Conservation (phyloP, 371 early-diverging fungal genomes). For the Mucor irregularis region DNA sequence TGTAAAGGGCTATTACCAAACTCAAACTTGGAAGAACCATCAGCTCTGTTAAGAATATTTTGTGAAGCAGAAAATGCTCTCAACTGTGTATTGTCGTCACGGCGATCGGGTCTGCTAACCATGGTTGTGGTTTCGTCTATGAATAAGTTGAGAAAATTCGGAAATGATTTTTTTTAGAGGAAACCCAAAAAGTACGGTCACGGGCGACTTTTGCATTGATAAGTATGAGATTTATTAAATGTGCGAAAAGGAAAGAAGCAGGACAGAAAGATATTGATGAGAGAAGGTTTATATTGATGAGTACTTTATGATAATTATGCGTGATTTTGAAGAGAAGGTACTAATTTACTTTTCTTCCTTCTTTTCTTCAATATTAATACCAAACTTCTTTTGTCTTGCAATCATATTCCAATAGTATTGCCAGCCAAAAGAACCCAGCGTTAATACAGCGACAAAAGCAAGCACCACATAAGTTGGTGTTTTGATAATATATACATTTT, state of each 20-base stretch:
- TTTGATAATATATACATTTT: slow-evolving; percentile 37
- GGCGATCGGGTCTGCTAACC: slow-evolving; percentile 40
- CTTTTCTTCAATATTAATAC: slow-evolving; percentile 35
- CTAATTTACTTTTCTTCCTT: slow-evolving; percentile 7
- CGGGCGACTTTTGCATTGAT: background rate
- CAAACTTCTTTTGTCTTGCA: slow-evolving; percentile 36
- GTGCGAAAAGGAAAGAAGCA: no score
- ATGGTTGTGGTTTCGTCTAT: slow-evolving; percentile 6
- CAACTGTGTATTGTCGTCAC: slow-evolving; percentile 44
- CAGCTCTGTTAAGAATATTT: slow-evolving; percentile 69
- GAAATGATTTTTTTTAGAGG: no score
- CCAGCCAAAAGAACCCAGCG: slow-evolving; percentile 37
- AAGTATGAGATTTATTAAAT: no score
- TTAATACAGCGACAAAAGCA: slow-evolving; percentile 35
- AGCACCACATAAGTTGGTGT: slow-evolving; percentile 43
- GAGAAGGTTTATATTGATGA: background rate
- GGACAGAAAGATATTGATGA: no score
- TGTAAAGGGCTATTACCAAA: slow-evolving; percentile 49
- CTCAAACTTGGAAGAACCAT: slow-evolving; percentile 83
- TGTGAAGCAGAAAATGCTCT: slow-evolving; percentile 64
- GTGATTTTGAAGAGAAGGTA: background rate
- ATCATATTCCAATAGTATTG: slow-evolving; percentile 51
- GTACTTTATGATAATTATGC: background rate
- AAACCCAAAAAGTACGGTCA: no score
- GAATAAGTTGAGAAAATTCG: no score